Conservation (phyloP, 208 protist species). For the Acanthamoeba triangularis region DNA sequence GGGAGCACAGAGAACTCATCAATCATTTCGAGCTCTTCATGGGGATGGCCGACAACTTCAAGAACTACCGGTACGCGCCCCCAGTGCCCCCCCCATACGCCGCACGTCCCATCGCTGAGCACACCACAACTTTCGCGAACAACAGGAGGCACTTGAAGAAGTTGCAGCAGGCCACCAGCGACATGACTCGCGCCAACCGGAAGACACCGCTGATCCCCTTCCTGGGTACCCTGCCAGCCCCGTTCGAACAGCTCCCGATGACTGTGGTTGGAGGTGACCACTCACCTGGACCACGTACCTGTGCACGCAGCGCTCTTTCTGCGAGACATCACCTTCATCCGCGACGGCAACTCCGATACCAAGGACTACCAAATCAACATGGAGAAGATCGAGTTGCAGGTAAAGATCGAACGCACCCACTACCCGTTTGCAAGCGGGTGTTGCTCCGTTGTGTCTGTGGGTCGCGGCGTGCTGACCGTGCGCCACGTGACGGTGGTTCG, state of each 20-base stretch:
- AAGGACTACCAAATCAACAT: constrained; percentile 42
- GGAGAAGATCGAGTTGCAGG: constrained; percentile 7
- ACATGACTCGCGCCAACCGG: not conserved
- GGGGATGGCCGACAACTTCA: not conserved
- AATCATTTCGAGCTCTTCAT: not conserved
- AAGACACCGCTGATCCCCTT: not conserved
- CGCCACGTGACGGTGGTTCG: too few relatives aligned
- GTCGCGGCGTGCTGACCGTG: too few relatives aligned
- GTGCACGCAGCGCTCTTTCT: not conserved
- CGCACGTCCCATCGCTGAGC: not conserved
- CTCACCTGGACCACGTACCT: too few relatives aligned
- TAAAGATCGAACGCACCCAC: not conserved
- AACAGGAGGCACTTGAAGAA: not conserved
- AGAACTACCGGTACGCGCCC: not conserved
- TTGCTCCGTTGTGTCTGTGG: too few relatives aligned
- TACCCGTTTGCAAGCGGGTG: too few relatives aligned
- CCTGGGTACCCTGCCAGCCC: not conserved
- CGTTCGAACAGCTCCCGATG: too few relatives aligned
- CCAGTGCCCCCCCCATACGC: too few relatives aligned
- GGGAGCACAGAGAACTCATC: not conserved
- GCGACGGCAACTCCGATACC: constrained; percentile 50
- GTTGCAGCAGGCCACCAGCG: not conserved
- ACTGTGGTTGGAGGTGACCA: too few relatives aligned
- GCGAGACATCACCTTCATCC: constrained; percentile 39
- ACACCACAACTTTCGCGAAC: not conserved